Conservation (phyloP, 176 grass and related monocot genomes). For the Musa acuminata region DNA sequence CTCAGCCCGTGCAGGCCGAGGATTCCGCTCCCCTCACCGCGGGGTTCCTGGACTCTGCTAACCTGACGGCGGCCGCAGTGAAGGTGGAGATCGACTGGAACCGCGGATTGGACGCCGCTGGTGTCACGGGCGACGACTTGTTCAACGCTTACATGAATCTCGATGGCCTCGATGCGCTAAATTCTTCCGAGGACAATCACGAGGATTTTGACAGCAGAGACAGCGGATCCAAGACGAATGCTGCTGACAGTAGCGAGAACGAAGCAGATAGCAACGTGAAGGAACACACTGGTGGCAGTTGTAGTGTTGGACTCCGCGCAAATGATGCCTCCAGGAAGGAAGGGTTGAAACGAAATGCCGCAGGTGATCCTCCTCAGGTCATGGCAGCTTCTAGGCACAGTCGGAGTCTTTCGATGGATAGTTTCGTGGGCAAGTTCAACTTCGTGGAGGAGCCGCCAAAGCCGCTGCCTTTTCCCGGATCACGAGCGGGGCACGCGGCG, state of each 20-base stretch:
- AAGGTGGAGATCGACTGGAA: slow-evolving; percentile 42
- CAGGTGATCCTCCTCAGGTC: slow-evolving; percentile 18
- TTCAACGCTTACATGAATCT: slow-evolving; percentile 84
- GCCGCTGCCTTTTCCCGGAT: slow-evolving; percentile 12
- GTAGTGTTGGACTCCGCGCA: slow-evolving; percentile 30
- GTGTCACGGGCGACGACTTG: slow-evolving; percentile 40
- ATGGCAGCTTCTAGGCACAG: slow-evolving; percentile 23
- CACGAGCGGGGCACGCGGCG: neutral
- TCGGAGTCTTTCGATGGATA: slow-evolving; percentile 81
- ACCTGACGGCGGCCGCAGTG: slow-evolving; percentile 24
- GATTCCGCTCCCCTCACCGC: neutral
- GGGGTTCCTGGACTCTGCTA: neutral
- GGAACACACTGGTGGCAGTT: slow-evolving; percentile 23
- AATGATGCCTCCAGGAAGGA: slow-evolving; percentile 18
- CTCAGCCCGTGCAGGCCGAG: neutral
- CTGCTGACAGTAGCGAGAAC: slow-evolving; percentile 85
- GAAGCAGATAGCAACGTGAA: slow-evolving; percentile 65
- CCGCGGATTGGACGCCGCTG: slow-evolving; percentile 13
- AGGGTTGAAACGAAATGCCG: slow-evolving; percentile 44
- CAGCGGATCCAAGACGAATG: slow-evolving; percentile 66
- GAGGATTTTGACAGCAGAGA: slow-evolving; percentile 61
- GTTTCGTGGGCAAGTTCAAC: slow-evolving; percentile 58
- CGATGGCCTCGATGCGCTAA: slow-evolving; percentile 66
- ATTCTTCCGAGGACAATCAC: slow-evolving; percentile 63
- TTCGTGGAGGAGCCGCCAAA: slow-evolving; percentile 28